A percentile compares a stretch with the other conserved stretches of the same genome.
These are phyloP conservation scores for Penicillium sp. DNA, from an alignment of 2,329 filamentous ascomycete species.

Conservation along the genomic window DNA sequence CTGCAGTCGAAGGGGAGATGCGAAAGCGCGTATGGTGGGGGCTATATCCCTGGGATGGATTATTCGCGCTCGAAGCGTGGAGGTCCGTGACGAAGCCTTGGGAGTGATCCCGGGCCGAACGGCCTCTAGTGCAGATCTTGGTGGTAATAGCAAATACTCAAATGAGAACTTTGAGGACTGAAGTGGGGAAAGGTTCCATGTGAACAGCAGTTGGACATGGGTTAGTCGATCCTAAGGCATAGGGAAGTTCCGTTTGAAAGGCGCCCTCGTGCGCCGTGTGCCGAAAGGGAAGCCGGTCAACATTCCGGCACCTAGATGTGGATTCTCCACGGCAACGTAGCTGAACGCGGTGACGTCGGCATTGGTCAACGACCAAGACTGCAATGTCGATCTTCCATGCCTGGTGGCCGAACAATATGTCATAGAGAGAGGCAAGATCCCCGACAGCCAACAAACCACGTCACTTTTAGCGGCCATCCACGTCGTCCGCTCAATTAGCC, in stretches of 20 bases:
- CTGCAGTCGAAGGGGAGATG: constrained; percentile 80
- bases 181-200: constrained; percentile 11
- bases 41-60: constrained; percentile 82
- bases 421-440: constrained; percentile 52
- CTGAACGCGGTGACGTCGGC: constrained; percentile 8
- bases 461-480: constrained; percentile 79
- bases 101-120: constrained; percentile 9
- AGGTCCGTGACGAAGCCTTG: constrained; percentile 59
- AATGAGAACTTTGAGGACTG: too few species aligned
- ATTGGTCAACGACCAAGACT: constrained; percentile 84
- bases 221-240: constrained; percentile 9
- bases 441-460: constrained; percentile 59
- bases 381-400: constrained; percentile 78
- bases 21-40: constrained; percentile 90
- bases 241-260: constrained; percentile 11
- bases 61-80: constrained; percentile 77
- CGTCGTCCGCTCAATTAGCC: constrained; percentile 75
- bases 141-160: too few species aligned
- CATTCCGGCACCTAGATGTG: too few species aligned
- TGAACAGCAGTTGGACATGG: constrained; percentile 9
- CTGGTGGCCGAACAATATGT: constrained; percentile 73
- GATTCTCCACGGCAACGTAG: neutral
- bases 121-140: too few species aligned
- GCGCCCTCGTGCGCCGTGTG: constrained; percentile 8
- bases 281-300: constrained; percentile 2